Percentiles rank a stretch among this genome's conserved stretches.
These are phyloP conservation scores for Osmanthus fragrans DNA, from an alignment of 257 asterid genomes.

Conservation along the genomic window DNA sequence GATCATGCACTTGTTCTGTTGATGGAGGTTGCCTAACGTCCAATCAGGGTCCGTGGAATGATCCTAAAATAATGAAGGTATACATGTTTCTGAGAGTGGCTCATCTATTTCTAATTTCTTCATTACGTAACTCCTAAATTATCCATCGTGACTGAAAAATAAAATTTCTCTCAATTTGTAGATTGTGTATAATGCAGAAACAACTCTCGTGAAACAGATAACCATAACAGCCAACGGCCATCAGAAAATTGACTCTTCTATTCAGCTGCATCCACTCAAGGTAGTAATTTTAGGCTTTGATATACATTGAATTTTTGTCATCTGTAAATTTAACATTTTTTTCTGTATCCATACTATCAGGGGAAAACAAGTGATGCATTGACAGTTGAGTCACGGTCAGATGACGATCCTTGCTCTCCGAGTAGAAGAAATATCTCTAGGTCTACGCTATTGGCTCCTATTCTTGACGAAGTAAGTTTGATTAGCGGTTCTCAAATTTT, in stretches of 20 bases:
- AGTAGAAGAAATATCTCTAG: constrained; percentile 40
- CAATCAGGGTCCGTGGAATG: constrained; percentile 93
- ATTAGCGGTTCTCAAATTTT: background rate
- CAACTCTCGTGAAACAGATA: constrained; percentile 47
- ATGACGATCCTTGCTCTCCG: constrained; percentile 58
- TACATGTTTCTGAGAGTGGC: background rate
- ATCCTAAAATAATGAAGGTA: constrained; percentile 92
- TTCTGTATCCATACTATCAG: constrained; percentile 39
- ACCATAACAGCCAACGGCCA: constrained; percentile 45
- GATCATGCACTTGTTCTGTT: constrained; percentile 73
- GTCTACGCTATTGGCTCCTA: constrained; percentile 43
- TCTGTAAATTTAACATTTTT: constrained; percentile 8
- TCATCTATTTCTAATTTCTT: constrained; percentile 12
- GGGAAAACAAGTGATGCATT: constrained; percentile 52
- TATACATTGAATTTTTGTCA: constrained; percentile 4
- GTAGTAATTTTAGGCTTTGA: constrained; percentile 32
- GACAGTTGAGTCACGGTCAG: constrained; percentile 58
- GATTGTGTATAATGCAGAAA: constrained; percentile 64
- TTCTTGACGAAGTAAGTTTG: constrained; percentile 72
- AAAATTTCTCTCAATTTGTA: constrained; percentile 28
- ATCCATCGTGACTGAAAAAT: constrained; percentile 23
- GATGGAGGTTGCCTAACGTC: constrained; percentile 96
- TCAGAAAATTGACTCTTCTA: constrained; percentile 43
- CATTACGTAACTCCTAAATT: background rate
- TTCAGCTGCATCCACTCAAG: constrained; percentile 48